Percentiles rank a stretch among this genome's conserved stretches.
Evolutionary conservation across 257 asterid species (phyloP).

Genomic region (Plantago ovata): DNA sequence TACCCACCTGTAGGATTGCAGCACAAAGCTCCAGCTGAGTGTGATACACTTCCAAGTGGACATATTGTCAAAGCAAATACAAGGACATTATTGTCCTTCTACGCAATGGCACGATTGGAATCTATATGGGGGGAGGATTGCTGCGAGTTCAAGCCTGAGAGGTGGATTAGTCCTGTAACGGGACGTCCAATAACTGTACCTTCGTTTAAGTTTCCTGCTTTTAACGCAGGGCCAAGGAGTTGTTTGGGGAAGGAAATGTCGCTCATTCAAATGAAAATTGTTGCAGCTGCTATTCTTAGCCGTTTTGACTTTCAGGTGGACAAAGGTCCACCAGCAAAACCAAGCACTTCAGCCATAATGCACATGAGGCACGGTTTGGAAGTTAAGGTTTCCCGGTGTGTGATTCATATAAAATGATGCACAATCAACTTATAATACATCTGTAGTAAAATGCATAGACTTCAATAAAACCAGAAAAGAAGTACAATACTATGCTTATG

Average conservation of each 20-base stretch:
- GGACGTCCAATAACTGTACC: constrained; percentile 22
- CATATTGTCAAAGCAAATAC: constrained; percentile 12
- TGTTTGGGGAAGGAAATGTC: constrained; percentile 34
- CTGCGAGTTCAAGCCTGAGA: constrained; percentile 31
- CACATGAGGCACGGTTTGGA: constrained; percentile 28
- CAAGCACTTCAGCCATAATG: constrained; percentile 20
- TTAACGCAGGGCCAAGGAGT: constrained; percentile 35
- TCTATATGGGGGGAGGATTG: constrained; percentile 36
- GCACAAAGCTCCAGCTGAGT: constrained; percentile 26
- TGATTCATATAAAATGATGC: neutral
- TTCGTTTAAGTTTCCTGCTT: constrained; percentile 30
- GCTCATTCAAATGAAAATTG: constrained; percentile 28
- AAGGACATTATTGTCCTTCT: constrained; percentile 19
- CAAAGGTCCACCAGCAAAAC: constrained; percentile 1
- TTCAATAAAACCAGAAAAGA: too few species aligned
- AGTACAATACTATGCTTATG: too few species aligned
- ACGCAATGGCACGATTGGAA: constrained; percentile 36
- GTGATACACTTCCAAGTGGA: constrained; percentile 32
- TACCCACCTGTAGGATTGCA: constrained; percentile 31
- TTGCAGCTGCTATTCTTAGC: constrained; percentile 21
- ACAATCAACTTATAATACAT: neutral
- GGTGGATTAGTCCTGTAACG: constrained; percentile 27
- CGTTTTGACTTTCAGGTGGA: constrained; percentile 16
- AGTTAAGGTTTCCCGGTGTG: constrained; percentile 19
- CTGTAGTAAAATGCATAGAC: too few species aligned